Evolutionary conservation across 257 asterid genomes (phyloP).

Genomic region (Anisodus tanguticus): DNA sequence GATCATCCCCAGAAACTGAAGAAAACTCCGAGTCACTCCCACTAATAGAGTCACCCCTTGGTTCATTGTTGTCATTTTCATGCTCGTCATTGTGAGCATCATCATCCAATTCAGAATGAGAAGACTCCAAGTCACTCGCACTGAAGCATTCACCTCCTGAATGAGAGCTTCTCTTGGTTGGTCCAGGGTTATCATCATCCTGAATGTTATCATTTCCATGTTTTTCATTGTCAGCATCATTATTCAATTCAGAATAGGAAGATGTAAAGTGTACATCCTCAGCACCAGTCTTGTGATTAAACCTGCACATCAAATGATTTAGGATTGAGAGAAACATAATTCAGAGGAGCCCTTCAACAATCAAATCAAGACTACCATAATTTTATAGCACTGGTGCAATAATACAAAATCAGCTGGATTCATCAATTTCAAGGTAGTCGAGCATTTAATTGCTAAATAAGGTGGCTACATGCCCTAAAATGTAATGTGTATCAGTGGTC

Average conservation of each 20-base stretch:
- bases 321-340: constrained; percentile 28
- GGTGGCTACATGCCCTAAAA: not conserved
- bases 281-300: constrained; percentile 92
- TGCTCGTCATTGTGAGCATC: constrained; percentile 44
- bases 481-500: not conserved
- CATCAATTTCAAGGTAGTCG: not conserved
- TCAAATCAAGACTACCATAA: not conserved
- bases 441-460: not conserved
- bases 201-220: constrained; percentile 31
- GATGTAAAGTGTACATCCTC: constrained; percentile 94
- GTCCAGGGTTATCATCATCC: constrained; percentile 30
- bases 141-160: constrained; percentile 39
- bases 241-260: constrained; percentile 56
- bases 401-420: not conserved
- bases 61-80: constrained; percentile 43
- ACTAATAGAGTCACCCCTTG: constrained; percentile 39
- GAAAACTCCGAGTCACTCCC: constrained; percentile 57
- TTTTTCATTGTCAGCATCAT: constrained; percentile 42
- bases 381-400: not conserved
- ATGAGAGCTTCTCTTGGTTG: constrained; percentile 36
- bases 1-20: constrained; percentile 50
- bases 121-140: constrained; percentile 54
- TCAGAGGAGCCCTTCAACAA: not conserved
- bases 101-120: constrained; percentile 56
- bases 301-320: constrained; percentile 53